A percentile compares a stretch with the other conserved stretches of the same genome.
Conservation (phyloP, 2,329 filamentous ascomycete genomes). For the Alternaria gaisen region DNA sequence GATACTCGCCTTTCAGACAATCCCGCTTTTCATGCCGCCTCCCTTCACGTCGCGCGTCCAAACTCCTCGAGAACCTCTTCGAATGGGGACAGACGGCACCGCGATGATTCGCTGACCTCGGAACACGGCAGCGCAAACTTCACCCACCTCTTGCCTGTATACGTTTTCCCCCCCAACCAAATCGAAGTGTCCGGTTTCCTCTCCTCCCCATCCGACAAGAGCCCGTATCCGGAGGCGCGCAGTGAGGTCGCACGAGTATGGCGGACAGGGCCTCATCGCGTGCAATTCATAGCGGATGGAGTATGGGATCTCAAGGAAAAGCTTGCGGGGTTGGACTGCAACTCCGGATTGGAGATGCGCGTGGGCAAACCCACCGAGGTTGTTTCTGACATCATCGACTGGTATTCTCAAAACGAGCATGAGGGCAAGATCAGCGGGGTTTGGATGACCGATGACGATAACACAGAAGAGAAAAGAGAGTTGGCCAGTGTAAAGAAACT, state of each 20-base stretch:
- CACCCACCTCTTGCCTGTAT: conserved; percentile 71
- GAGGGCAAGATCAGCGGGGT: conserved; percentile 65
- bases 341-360: conserved; percentile 65
- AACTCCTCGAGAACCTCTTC: conserved; percentile 15
- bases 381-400: conserved; percentile 65
- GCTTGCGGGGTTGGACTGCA: conserved; percentile 67
- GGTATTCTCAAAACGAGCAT: conserved; percentile 43
- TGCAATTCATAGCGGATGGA: conserved; percentile 75
- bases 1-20: conserved; percentile 80
- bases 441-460: conserved; percentile 78
- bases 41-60: conserved; percentile 34
- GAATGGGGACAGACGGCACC: conserved; percentile 44
- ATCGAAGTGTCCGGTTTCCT: conserved; percentile 80
- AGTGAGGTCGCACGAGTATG: conserved; percentile 73
- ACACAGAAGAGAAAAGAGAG: conserved; percentile 73
- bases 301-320: conserved; percentile 75
- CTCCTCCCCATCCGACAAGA: conserved; percentile 50
- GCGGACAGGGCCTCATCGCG: conserved; percentile 76
- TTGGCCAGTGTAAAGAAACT: conserved; percentile 64
- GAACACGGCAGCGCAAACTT: conserved; percentile 33
- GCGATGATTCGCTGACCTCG: conserved; percentile 43
- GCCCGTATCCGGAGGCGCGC: conserved; percentile 73
- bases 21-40: conserved; percentile 70
- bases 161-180: conserved; percentile 74
- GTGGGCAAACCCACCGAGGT: conserved; percentile 70